These are phyloP conservation scores for Populus deltoides DNA, from an alignment of 345 rosid genomes.

Conservation along the genomic window DNA sequence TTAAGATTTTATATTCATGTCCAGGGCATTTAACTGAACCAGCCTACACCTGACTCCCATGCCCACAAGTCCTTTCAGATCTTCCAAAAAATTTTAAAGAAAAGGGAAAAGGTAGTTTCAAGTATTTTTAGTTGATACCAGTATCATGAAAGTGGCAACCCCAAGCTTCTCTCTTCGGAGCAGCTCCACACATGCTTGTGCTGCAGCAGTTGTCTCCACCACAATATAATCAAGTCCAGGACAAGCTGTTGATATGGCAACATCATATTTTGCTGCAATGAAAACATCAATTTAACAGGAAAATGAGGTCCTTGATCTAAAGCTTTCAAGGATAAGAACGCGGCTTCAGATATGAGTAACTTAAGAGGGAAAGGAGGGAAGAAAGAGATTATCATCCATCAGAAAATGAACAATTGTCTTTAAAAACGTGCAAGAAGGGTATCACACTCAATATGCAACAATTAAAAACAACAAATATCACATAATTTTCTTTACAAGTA, in stretches of 20 bases:
- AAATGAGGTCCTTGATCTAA: background rate
- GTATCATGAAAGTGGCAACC: constrained; percentile 91
- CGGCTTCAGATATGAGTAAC: background rate
- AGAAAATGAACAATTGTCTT: background rate
- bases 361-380: background rate
- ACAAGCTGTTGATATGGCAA: constrained; percentile 94
- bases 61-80: background rate
- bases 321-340: background rate
- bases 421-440: background rate
- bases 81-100: background rate
- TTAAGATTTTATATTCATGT: background rate
- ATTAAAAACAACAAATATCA: background rate
- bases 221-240: constrained; percentile 89
- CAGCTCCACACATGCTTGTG: constrained; percentile 90
- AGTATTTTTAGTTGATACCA: constrained; percentile 48
- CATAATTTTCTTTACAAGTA: background rate
- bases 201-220: constrained; percentile 90
- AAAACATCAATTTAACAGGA: constrained; percentile 4
- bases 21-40: background rate
- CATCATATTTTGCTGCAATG: constrained; percentile 87
- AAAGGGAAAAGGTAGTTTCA: background rate
- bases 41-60: background rate
- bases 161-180: constrained; percentile 89
- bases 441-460: background rate
- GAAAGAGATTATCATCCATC: background rate